phyloP scores from a whole-genome alignment of 768 basidiomycete species.

The Suillus clintonianus region DNA sequence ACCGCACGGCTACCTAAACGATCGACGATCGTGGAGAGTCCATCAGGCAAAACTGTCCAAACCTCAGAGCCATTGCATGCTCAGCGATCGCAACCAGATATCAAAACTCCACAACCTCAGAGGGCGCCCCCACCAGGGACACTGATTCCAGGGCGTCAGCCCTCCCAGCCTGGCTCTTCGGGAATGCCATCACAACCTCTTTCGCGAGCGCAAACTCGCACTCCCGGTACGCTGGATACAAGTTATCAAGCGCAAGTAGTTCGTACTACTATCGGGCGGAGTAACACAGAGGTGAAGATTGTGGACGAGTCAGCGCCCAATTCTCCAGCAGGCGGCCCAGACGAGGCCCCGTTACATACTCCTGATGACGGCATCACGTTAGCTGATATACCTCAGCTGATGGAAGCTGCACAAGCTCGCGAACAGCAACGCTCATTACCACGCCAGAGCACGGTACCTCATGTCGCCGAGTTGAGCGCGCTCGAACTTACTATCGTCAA shows the following conservation, averaged over 20 bases:
- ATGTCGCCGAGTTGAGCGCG: constrained; percentile 80
- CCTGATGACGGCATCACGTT: constrained; percentile 87
- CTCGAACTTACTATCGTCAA: constrained; percentile 91
- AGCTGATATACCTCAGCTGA: constrained; percentile 90
- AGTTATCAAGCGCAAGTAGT: constrained; percentile 44
- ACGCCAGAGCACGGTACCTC: constrained; percentile 73
- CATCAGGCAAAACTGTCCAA: constrained; percentile 83
- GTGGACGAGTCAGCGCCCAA: constrained; percentile 79
- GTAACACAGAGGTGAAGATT: constrained; percentile 87
- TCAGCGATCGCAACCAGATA: constrained; percentile 49
- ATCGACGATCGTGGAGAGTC: constrained; percentile 94
- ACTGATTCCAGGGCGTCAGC: constrained; percentile 37
- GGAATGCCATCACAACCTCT: constrained; percentile 31
- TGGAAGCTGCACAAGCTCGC: constrained; percentile 89
- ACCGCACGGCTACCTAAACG: constrained; percentile 91
- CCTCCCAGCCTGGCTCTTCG: constrained; percentile 31
- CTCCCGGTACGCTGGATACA: constrained; percentile 38
- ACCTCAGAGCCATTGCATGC: constrained; percentile 57
- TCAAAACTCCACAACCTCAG: constrained; percentile 40
- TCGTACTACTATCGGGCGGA: constrained; percentile 71
- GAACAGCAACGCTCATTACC: constrained; percentile 86
- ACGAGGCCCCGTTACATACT: constrained; percentile 38
- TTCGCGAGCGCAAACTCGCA: constrained; percentile 40
- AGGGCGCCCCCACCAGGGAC: constrained; percentile 39
- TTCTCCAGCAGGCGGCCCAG: constrained; percentile 59